phyloP scores from a whole-genome alignment of 371 early-diverging fungal species.

The Lichtheimia ornata region DNA sequence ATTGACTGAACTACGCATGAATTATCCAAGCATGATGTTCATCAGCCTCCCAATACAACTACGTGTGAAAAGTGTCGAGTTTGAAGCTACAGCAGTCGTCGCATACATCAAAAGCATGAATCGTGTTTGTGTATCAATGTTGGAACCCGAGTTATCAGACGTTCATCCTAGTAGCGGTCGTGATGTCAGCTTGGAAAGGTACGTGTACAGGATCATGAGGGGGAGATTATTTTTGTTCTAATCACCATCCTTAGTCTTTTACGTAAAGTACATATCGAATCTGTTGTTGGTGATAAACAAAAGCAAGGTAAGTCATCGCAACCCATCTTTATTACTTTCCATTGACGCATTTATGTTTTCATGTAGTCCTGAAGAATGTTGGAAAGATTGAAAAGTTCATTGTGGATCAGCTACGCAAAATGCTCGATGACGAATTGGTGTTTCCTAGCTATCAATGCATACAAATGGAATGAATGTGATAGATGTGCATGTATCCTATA shows the following conservation, averaged over 20 bases:
- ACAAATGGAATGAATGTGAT: constrained; percentile 1
- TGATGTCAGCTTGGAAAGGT: constrained; percentile 39
- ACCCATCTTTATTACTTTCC: neutral
- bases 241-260: constrained; percentile 53
- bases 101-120: constrained; percentile 76
- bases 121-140: constrained; percentile 86
- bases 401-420: constrained; percentile 83
- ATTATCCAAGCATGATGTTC: constrained; percentile 91
- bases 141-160: constrained; percentile 68
- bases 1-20: constrained; percentile 84
- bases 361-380: constrained; percentile 85
- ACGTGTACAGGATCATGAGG: neutral
- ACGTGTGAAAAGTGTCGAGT: constrained; percentile 79
- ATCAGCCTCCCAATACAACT: constrained; percentile 87
- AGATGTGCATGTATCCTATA: too few relatives aligned
- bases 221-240: neutral
- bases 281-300: constrained; percentile 87
- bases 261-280: constrained; percentile 79
- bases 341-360: neutral
- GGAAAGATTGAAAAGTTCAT: constrained; percentile 91
- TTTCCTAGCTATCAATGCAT: constrained; percentile 80
- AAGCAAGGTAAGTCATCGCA: constrained; percentile 72
- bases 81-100: constrained; percentile 86
- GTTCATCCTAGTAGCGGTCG: constrained; percentile 10
- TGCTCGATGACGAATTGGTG: constrained; percentile 88